Evolutionary conservation across 129 eudicot species (phyloP), one percentile per base, ranked within the genome.

Genomic region (Arctium lappa): DNA sequence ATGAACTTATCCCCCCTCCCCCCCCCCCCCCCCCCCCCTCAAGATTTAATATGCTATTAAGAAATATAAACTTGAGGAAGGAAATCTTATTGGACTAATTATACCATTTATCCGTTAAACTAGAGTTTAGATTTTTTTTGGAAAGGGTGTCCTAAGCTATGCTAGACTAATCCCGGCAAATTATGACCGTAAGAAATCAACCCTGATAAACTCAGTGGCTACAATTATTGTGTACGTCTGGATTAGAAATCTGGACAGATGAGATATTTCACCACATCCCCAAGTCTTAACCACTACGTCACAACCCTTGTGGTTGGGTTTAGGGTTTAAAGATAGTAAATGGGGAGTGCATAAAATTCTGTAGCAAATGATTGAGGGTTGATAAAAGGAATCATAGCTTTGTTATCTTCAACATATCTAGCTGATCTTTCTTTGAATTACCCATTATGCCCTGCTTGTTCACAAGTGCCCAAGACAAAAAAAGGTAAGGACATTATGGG

Each of bases 361-460:
- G 83, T 82, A 81, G 74, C 70, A 84, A 81, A 84, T 81, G 80
- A 84, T 81, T 74, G 74, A 76, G 38, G 80, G 74, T 81, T 74
- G 70, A 80, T 80, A 76, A 78, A 74, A 73, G 77, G 80, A 75
- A 86, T 84, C 91, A 85, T 85, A 87, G 87, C 91, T 89, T 87
- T 87, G 85, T 87, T 42, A 40, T 81, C 79, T 83, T 86, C 22
- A 70, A 71, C 34, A 36, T 81, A 82, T 78, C 65, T 78, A 81
- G 81, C 79, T 81, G 77, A 75, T 71, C 73, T 87, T 75, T 76
- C 60, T 70, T 80, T 72, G 34, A 44, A 75, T 88, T 83, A 8
- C 79, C 90, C 81, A 81, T 44, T 65, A 39, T 78, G 74, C 85
- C 86, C 81, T 72, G 46, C 69, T 9, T 46, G 32, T 79, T 79